Conservation (phyloP, 148 eudicot species). For the Dianthus caryophyllus region DNA sequence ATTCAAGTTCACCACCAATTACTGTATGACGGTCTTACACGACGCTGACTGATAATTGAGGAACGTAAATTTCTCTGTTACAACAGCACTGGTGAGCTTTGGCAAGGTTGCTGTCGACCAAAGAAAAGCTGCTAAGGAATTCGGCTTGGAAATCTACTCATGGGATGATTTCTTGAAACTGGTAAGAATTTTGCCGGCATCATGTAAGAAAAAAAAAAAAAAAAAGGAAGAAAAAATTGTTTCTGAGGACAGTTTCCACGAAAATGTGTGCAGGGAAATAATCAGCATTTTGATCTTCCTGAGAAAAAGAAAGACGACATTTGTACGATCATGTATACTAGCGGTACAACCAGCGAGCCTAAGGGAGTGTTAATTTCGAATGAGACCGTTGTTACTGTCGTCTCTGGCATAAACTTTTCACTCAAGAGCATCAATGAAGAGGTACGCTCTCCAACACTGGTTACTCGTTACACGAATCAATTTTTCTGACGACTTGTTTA, state of each 20-base stretch:
- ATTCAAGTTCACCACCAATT: neutral
- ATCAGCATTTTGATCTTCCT: slow-evolving; percentile 60
- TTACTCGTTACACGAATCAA: too few relatives aligned
- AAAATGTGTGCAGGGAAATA: slow-evolving; percentile 43
- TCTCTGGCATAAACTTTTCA: slow-evolving; percentile 71
- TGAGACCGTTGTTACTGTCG: slow-evolving; percentile 68
- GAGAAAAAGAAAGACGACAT: slow-evolving; percentile 64
- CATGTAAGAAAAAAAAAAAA: too few relatives aligned
- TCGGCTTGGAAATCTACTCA: slow-evolving; percentile 42
- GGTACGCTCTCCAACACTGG: slow-evolving; percentile 34
- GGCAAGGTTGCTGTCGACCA: slow-evolving; percentile 42
- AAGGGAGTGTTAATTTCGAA: slow-evolving; percentile 92
- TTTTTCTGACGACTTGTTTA: neutral
- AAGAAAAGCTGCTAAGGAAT: slow-evolving; percentile 36
- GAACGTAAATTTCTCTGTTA: slow-evolving; percentile 10
- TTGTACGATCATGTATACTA: slow-evolving; percentile 96
- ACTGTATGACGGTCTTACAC: neutral
- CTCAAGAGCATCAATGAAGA: slow-evolving; percentile 71
- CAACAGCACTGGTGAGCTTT: slow-evolving; percentile 66
- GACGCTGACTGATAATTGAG: neutral
- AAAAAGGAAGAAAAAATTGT: neutral
- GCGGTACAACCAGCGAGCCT: slow-evolving; percentile 98
- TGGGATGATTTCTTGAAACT: slow-evolving; percentile 58
- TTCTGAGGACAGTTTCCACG: slow-evolving; percentile 15
- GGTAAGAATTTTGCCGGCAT: slow-evolving; percentile 24